Conservation (phyloP, 305 asterid genomes). For the Andrographis paniculata region DNA sequence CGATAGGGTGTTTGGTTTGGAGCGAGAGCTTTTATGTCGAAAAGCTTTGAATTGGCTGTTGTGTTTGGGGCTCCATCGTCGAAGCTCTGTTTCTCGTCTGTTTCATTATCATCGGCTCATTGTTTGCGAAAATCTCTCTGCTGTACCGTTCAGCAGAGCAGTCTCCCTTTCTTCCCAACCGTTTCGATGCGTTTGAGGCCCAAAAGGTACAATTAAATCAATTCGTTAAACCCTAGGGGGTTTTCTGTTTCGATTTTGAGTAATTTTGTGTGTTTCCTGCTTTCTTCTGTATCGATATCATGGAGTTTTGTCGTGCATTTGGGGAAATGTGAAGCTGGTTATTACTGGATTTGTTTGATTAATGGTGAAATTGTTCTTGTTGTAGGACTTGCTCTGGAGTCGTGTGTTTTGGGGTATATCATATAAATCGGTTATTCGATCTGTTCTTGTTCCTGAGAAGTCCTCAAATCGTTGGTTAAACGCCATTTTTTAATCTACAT, state of each 20-base stretch:
- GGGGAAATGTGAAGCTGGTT: background rate
- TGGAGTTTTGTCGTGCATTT: background rate
- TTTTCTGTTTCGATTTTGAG: background rate
- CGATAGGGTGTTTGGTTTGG: conserved; percentile 21
- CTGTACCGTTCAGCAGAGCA: conserved; percentile 55
- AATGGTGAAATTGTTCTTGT: conserved; percentile 2
- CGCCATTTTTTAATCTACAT: conserved; percentile 5
- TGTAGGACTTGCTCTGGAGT: conserved; percentile 97
- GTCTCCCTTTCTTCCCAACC: conserved; percentile 27
- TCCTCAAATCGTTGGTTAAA: conserved; percentile 20
- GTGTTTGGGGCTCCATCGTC: conserved; percentile 38
- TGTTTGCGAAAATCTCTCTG: conserved; percentile 43
- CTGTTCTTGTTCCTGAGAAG: conserved; percentile 66
- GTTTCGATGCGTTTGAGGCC: conserved; percentile 99
- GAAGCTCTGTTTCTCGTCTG: conserved; percentile 36
- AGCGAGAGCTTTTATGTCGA: conserved; percentile 59
- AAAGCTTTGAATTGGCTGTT: conserved; percentile 42
- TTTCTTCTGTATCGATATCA: too few relatives aligned
- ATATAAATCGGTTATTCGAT: conserved; percentile 48
- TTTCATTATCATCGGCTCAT: conserved; percentile 25
- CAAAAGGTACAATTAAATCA: conserved; percentile 41
- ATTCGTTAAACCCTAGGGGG: conserved; percentile 23
- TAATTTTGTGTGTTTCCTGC: background rate
- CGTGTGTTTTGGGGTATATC: conserved; percentile 84
- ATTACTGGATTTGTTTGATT: conserved; percentile 23